These are phyloP conservation scores for sorghum (Sorghum bicolor) DNA, from an alignment of 176 grass and related monocot species.

Conservation along the genomic window Sorghum_bicolor_NCBIv3 NC_012871.2:61054001-61054500, in stretches of 20 bases:
- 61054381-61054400: no score
- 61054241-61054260: constrained; percentile 16
- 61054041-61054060: not conserved
- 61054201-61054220: constrained; percentile 18
- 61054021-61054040: not conserved
- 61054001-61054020: not conserved
- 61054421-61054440: no score
- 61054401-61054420: no score
- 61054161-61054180: not conserved
- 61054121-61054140: not conserved
- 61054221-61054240: constrained; percentile 27
- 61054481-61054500: no score
- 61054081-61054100: constrained; percentile 13
- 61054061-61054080: not conserved
- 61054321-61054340: no score
- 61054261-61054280: not conserved
- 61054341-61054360: no score
- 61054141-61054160: not conserved
- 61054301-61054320: no score
- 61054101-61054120: constrained; percentile 42
- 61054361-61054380: no score
- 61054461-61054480: no score
- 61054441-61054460: no score
- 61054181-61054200: not conserved
- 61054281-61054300: no score